Evolutionary conservation across 2,329 filamentous ascomycete genomes (phyloP), one percentile per base, ranked within the genome.

Genomic region (Hymenoscyphus scutula): DNA sequence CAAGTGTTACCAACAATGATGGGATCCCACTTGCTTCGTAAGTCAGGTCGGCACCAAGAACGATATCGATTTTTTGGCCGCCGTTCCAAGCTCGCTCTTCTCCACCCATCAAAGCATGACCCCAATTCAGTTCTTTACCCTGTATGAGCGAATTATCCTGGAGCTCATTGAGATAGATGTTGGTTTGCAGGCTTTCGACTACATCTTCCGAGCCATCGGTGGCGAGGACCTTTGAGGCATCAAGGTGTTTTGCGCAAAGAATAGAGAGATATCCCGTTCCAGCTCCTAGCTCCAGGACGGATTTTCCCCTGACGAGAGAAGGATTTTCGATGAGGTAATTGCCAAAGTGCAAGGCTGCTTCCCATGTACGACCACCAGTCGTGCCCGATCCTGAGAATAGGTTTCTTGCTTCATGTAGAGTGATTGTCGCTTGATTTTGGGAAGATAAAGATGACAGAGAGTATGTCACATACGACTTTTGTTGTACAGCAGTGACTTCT

Each of bases 341-440:
- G 1, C 88, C 89, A 0, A 94, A 79, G 68, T 92, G 88, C 8
- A 94, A 77, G 1, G 89, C 86, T 0, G 90, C 90, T 74, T 94
- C 91, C 91, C 90, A 95, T 0, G 91, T 94, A 37, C 90, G 83
- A 27, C 90, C 80, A 1, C 90, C 90, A 0, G 90, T 94, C 0
- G 89, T 92, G 1, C 89, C 89, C 0, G 81, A 82, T 1, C 87
- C 87, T 1, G 89, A 86, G 56, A 94, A 84, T 30, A 93, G 80
- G 32, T 82, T 82, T 2, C 86, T 84, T 34, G 87, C 86, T 76
- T 93, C 90, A 15, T 90, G 80, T 1, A 92, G 77, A 0, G 86
- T 89, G 62, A 92, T 82, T 30, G 74, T 71, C 48, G 68, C 69
- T 17, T 58, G 23, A 57, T 25, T 30, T 19, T 55, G 17, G 56